Evolutionary conservation across 139 green algal species (phyloP).

Genomic region (Trebouxia sp.): DNA sequence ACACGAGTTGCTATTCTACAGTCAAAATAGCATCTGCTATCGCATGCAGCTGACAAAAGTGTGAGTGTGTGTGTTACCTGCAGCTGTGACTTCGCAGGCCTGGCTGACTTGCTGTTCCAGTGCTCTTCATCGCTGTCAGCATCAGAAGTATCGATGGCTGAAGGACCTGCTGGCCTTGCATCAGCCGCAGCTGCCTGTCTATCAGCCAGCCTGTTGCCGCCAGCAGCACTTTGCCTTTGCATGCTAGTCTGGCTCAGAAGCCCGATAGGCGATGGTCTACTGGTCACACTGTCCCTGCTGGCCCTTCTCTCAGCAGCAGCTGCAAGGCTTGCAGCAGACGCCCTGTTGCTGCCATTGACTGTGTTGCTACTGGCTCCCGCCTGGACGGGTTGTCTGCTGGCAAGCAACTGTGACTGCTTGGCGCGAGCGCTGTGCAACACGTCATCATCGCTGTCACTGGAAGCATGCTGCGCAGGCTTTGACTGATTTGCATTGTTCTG

Average conservation of each 20-base stretch:
- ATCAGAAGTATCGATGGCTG: neutral
- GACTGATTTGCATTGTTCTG: too few species aligned
- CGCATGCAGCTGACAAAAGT: too few species aligned
- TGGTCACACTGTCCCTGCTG: neutral
- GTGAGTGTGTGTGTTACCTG: neutral
- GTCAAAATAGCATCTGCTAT: too few species aligned
- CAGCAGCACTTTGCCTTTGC: neutral
- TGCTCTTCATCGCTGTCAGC: constrained; percentile 16
- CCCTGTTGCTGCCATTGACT: neutral
- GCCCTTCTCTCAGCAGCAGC: neutral
- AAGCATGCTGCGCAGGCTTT: neutral
- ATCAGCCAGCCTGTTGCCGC: too few species aligned
- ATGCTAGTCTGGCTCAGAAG: constrained; percentile 1
- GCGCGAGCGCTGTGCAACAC: neutral
- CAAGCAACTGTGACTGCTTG: neutral
- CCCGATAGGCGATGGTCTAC: neutral
- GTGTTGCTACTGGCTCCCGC: neutral
- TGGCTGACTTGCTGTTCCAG: neutral
- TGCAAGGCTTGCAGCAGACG: neutral
- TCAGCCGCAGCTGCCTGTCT: neutral
- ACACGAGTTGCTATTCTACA: too few species aligned
- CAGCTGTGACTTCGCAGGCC: neutral
- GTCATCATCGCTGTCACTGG: constrained; percentile 15
- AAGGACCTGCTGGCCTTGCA: neutral
- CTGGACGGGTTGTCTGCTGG: neutral